Evolutionary conservation across 768 basidiomycete species (phyloP), one percentile per base, ranked within the genome.

Genomic region (Termitomyces sp.): DNA sequence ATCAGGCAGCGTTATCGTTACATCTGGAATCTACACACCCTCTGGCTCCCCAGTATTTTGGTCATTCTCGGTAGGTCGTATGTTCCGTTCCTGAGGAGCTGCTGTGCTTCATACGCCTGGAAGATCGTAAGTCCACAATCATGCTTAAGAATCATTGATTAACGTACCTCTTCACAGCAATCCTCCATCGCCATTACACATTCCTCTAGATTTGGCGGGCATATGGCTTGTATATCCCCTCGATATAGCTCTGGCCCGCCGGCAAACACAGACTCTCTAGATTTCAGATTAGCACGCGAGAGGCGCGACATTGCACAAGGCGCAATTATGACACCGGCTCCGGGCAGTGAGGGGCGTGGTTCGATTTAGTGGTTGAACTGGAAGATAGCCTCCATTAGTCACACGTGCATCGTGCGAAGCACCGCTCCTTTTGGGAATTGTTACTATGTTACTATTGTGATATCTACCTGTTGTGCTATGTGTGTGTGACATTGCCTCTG

Each of bases 151-250:
- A 38, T 14, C 38, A 11, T 50, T 36, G 15, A 40, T 53, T 10
- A 31, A 57, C 60, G 56, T 61, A 85, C 88, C 84, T 91, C 87
- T 70, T 91, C 87, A 68, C 89, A 92, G 66, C 90, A 91, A 65
- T 91, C 88, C 66, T 91, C 88, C 82, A 92, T 85, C 0, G 87
- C 86, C 65, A 81, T 75, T 4, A 92, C 91, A 67, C 91, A 91
- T 73, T 91, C 91, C 56, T 80, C 81, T 17, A 92, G 77, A 71
- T 85, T 85, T 0, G 85, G 88, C 3, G 89, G 89, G 67, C 89
- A 92, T 60, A 82, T 79, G 0, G 85, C 82, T 62, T 87, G 81
- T 5, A 74, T 79, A 47, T 92, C 90, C 0, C 83, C 83, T 1
- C 85, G 79, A 65, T 89, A 84, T n/a, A 82, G 71, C 17, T 88